Evolutionary conservation across 495 filamentous ascomycete genomes (phyloP).

Genomic region (Pseudomonodictys pantanalensis): DNA sequence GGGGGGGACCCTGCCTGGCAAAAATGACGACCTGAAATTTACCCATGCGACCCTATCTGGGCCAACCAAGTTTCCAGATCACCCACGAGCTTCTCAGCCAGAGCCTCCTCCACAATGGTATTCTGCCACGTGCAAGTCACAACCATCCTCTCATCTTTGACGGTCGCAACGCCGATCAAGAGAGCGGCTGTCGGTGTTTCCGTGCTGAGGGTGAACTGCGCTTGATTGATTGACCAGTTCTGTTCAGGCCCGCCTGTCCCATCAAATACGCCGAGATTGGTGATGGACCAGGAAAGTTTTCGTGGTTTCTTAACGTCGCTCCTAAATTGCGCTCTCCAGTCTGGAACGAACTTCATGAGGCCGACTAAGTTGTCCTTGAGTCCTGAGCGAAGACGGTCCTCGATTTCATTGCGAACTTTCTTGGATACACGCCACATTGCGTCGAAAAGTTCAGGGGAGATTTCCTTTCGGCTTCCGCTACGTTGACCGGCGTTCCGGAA

Average conservation of each 20-base stretch:
- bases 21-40: too few relatives aligned
- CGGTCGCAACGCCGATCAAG: neutral
- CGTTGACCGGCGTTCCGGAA: constrained; percentile 1
- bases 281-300: constrained; percentile 13
- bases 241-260: constrained; percentile 2
- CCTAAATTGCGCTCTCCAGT: constrained; percentile 9
- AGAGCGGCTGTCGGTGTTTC: constrained; percentile 14
- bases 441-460: constrained; percentile 9
- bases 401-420: constrained; percentile 11
- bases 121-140: constrained; percentile 10
- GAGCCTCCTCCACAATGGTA: neutral
- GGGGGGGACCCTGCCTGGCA: too few relatives aligned
- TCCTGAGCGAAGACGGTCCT: neutral
- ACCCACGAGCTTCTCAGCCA: constrained; percentile 9
- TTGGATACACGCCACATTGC: constrained; percentile 6
- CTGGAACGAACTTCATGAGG: constrained; percentile 5
- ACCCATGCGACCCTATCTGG: too few relatives aligned
- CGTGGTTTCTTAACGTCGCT: constrained; percentile 4
- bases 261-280: constrained; percentile 10
- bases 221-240: constrained; percentile 9
- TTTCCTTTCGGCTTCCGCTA: neutral
- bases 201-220: constrained; percentile 14
- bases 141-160: constrained; percentile 1
- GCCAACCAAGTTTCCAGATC: constrained; percentile 13
- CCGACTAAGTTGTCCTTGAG: constrained; percentile 10